Base-by-base conservation (phyloP, 2,329 filamentous ascomycete species). In the Ramularia collo-cygni region DNA sequence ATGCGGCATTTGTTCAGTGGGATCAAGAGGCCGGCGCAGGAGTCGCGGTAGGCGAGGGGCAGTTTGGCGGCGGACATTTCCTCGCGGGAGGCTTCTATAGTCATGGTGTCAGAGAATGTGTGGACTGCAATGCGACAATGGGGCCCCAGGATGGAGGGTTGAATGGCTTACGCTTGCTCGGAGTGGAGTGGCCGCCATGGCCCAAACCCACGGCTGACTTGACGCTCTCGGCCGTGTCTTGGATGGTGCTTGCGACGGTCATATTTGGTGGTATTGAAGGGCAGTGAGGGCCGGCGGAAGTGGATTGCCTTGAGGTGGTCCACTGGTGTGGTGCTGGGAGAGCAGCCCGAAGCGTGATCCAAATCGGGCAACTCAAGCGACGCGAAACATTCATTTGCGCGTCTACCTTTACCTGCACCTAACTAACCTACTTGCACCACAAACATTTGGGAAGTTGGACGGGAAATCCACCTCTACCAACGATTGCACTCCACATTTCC, bases 1-100 rank as follows among this genome's bases (percentile, higher is more conserved):
- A 79, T 77, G 48, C 92, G 88, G 76, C 92, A 98, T 61, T 84
- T 83, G 72, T 98, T 98, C 56, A 98, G 76, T 12, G 92, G 92
- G 50, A 96, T 95, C 48, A 96, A 74, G 33, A 98, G 83, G 68
- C 92, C 81, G 48, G 89, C 92, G 71, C 92, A 98, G 69, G 82
- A 89, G 69, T 98, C 92, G 64, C 92, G 80, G 76, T 98, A 98
- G 57, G 84, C 76, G 39, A 96, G 68, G 9, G 92, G 90, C 37
- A 96, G 76, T 61, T 79, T 82, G 54, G 89, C 89, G 59, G 87
- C 86, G 61, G 85, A 82, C 90, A 96, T 96, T 68, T 92, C 85
- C 73, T 93, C 82, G 67, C 87, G 79, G 51, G 85, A 86, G 54
- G 86, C 86, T 65, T 76, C 81, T 86, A 61, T 53, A 38, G 12